Evolutionary conservation across 2,329 filamentous ascomycete genomes (phyloP), one percentile per base, ranked within the genome.

Genomic region (Penicillium sp.): DNA sequence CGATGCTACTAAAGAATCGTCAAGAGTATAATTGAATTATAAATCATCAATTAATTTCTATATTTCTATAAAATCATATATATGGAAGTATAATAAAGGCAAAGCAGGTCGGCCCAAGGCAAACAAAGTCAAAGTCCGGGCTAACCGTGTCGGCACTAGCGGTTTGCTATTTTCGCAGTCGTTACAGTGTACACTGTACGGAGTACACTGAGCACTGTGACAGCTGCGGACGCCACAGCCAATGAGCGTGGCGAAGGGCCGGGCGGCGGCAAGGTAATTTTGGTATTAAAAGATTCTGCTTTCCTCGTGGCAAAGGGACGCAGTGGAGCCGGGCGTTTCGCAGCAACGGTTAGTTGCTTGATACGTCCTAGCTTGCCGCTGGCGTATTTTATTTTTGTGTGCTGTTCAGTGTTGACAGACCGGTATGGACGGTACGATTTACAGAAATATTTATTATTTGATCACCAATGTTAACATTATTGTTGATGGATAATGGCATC

Each of bases 301-400:
- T 51, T 42, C 48, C 48, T 51, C 48, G 48, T 51, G 48, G 48
- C 48, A 51, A 42, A 42, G 24, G n/a, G n/a, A n/a, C n/a, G n/a
- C n/a, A 40, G 35, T 51, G 48, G 48, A 42, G 48, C 42, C 26
- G 21, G 30, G 24, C 24, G 33, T 21, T 28, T 51, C 48, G 48
- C 35, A 40, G 35, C 35, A 40, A 40, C 35, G 35, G 35, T 14
- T 12, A 9, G n/a, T 42, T 33, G 12, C 28, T 12, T 12, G 28
- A 12, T 33, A 12, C 28, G 28, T 33, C 28, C 12, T 28, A 28
- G 26, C 35, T 3, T 40, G n/a, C n/a, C 35, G 35, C 26, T 18
- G 5, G 8, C 11, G 33, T 38, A 38, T 38, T 14, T 6, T 38
- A 33, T 33, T 12, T n/a, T 3, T 14, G 9, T 11, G 11, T 38